These are phyloP conservation scores for Nakataea oryzae DNA, from an alignment of 2,329 filamentous ascomycete species.

Conservation along the genomic window DNA sequence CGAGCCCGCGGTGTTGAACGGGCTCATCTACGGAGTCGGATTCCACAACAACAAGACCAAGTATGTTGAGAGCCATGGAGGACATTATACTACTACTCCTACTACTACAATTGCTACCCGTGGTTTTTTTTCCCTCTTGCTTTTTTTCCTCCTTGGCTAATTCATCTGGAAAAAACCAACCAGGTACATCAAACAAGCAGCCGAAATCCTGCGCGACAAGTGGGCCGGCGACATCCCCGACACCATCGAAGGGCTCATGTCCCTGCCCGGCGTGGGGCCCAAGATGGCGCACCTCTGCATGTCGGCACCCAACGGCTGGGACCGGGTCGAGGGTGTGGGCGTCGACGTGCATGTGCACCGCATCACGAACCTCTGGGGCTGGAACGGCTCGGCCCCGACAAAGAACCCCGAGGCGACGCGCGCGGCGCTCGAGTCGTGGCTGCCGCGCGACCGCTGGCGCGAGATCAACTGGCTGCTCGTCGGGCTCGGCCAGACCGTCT, in stretches of 20 bases:
- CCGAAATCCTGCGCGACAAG: conserved; percentile 59
- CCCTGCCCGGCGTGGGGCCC: conserved; percentile 77
- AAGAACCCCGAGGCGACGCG: conserved; percentile 76
- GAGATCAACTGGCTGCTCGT: conserved; percentile 88
- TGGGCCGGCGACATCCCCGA: conserved; percentile 70
- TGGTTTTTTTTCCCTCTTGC: background rate
- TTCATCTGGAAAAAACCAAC: background rate
- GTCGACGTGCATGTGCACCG: conserved; percentile 94
- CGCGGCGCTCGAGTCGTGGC: conserved; percentile 64
- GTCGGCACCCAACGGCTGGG: conserved; percentile 54
- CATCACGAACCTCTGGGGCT: conserved; percentile 90
- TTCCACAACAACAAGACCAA: conserved; percentile 94
- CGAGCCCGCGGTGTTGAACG: conserved; percentile 53
- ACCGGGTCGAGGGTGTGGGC: conserved; percentile 63
- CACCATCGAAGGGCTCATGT: conserved; percentile 63
- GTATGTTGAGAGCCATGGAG: too few relatives aligned
- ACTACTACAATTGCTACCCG: too few relatives aligned
- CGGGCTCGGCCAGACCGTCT: conserved; percentile 79
- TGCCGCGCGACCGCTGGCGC: conserved; percentile 77
- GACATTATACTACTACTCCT: too few relatives aligned
- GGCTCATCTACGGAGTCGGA: conserved; percentile 72
- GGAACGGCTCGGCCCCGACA: conserved; percentile 54
- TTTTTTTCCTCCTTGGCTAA: background rate
- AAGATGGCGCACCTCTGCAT: conserved; percentile 93
- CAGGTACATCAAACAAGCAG: conserved; percentile 61